These are phyloP conservation scores for Quercus agrifolia DNA, from an alignment of 306 rosid genomes.

Conservation along the genomic window DNA sequence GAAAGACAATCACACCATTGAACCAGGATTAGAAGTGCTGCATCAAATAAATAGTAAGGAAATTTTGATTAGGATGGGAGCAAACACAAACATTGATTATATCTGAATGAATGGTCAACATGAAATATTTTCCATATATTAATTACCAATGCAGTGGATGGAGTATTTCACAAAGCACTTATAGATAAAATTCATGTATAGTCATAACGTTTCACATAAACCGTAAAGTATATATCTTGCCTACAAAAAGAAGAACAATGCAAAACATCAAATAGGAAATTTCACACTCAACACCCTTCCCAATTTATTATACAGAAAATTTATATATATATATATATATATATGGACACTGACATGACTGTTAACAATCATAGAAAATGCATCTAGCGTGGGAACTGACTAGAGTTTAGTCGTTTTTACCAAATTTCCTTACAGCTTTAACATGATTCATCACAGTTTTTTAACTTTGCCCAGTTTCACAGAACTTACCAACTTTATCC, in stretches of 20 bases:
- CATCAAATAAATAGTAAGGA: too few relatives aligned
- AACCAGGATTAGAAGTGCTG: too few relatives aligned
- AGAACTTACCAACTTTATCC: constrained; percentile 98
- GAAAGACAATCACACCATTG: too few relatives aligned
- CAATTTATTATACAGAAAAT: not conserved
- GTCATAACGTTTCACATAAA: not conserved
- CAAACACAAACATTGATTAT: too few relatives aligned
- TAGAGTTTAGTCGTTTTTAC: constrained; percentile 13
- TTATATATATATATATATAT: not conserved
- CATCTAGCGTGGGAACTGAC: constrained; percentile 12
- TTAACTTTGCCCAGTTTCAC: constrained; percentile 27
- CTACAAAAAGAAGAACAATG: not conserved
- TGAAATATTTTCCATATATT: not conserved
- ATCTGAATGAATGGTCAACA: too few relatives aligned
- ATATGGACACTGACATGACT: not conserved
- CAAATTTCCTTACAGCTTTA: constrained; percentile 38
- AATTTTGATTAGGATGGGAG: too few relatives aligned
- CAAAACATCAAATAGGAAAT: not conserved
- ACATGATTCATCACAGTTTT: constrained; percentile 31
- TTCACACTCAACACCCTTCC: not conserved
- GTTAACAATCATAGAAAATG: not conserved
- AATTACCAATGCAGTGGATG: not conserved
- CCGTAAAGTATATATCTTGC: not conserved
- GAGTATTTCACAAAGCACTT: not conserved
- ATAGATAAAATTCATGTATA: not conserved